Evolutionary conservation across 257 asterid genomes (phyloP), one percentile per base, ranked within the genome.

Genomic region (Jaltomata sinuosa): DNA sequence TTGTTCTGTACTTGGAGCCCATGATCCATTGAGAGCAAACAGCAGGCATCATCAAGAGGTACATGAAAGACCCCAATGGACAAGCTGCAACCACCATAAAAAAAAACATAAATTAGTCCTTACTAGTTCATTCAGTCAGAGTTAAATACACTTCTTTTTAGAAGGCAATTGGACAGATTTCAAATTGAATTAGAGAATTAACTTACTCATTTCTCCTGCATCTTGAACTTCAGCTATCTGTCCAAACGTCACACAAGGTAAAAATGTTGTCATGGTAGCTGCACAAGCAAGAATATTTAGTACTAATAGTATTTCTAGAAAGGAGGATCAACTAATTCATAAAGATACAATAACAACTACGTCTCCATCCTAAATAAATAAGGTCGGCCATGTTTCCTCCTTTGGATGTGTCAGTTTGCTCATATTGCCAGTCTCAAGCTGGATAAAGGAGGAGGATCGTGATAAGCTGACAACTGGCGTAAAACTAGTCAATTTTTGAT

Each of bases 191-290:
- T 45, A 49, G 22, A 4, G 38, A 84, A n/a, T 8, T 8, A 50
- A 11, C 84, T 80, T 59, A 91, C 94, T 87, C 61, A 76, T 82
- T 84, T 88, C 87, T 80, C 92, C 91, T 11, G 76, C 74, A 50
- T 91, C 91, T 85, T 86, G 57, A 83, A 91, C 89, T 82, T 91
- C 94, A 31, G 90, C 90, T 42, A 88, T 86, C 86, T 90, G 93
- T 34, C 94, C 94, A 34, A 90, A 90, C 25, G 92, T 91, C 45
- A 88, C 89, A 31, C 96, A 92, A 11, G 96, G 96, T 52, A 86
- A 85, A 45, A 83, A 18, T 38, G 85, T 25, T 5, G 94, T 91
- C 84, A 88, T 85, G 31, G 89, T 25, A 38, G 94, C 94, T 92
- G 93, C 64, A 50, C 79, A 45, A 59, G 40, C 67, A 49, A 11